Evolutionary conservation across 2,329 filamentous ascomycete genomes (phyloP).

Genomic region (Microdochium paspali): DNA sequence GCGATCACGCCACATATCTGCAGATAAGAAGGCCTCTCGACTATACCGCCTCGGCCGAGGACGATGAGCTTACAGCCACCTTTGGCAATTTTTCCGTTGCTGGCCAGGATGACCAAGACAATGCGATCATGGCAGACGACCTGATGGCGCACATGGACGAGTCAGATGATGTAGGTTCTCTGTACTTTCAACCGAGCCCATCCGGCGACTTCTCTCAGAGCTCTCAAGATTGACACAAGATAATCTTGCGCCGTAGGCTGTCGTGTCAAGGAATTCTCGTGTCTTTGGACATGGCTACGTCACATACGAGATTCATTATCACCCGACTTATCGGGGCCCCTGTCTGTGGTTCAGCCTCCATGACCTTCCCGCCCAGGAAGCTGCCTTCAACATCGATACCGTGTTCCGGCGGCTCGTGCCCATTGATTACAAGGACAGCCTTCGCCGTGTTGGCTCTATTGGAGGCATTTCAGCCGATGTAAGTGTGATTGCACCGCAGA

Average conservation of each 20-base stretch:
- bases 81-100: slow-evolving; percentile 36
- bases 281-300: slow-evolving; percentile 35
- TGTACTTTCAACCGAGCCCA: background rate
- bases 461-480: slow-evolving; percentile 72
- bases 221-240: background rate
- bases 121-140: slow-evolving; percentile 23
- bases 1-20: slow-evolving; percentile 38
- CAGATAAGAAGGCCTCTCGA: slow-evolving; percentile 48
- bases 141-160: slow-evolving; percentile 42
- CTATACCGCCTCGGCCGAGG: slow-evolving; percentile 22
- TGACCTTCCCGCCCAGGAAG: slow-evolving; percentile 43
- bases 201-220: background rate
- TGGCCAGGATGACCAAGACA: slow-evolving; percentile 9
- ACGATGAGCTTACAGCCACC: slow-evolving; percentile 34
- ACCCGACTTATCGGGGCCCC: slow-evolving; percentile 65
- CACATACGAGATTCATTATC: slow-evolving; percentile 66
- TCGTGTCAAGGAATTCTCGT: slow-evolving; percentile 20
- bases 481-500: slow-evolving; percentile 31
- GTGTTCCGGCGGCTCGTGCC: slow-evolving; percentile 66
- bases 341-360: slow-evolving; percentile 68
- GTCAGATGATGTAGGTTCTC: slow-evolving; percentile 34
- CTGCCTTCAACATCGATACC: slow-evolving; percentile 53
- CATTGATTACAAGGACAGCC: slow-evolving; percentile 48
- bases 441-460: slow-evolving; percentile 53
- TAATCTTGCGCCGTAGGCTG: slow-evolving; percentile 24